These are phyloP conservation scores for Vaccinium corymbosum DNA, from an alignment of 148 eudicot species.

Conservation along the genomic window DNA sequence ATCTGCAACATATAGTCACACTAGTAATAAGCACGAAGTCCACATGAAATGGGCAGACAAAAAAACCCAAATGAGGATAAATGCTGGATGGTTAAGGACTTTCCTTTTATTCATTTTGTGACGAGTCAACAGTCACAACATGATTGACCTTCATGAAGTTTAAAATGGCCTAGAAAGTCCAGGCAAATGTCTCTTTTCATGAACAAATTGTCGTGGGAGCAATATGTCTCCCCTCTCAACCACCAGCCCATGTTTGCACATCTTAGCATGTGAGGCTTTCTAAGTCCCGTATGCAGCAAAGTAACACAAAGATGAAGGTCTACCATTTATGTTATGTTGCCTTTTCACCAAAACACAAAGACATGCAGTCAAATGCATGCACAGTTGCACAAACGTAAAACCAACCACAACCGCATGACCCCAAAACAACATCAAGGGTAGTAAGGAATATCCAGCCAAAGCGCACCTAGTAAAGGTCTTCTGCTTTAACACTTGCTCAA, in stretches of 20 bases:
- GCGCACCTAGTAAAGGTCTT: slow-evolving; percentile 80
- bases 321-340: not conserved
- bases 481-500: slow-evolving; percentile 75
- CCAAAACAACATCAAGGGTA: not conserved
- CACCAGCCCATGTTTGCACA: not conserved
- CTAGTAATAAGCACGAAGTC: slow-evolving; percentile 6
- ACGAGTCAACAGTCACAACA: not conserved
- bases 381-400: not conserved
- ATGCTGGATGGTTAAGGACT: not conserved
- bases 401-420: not conserved
- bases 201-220: not conserved
- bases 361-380: not conserved
- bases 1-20: slow-evolving; percentile 37
- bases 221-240: not conserved
- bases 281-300: not conserved
- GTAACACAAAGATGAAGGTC: not conserved
- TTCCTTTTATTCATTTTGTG: not conserved
- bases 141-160: not conserved
- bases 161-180: not conserved
- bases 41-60: not conserved
- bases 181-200: not conserved
- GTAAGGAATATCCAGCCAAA: not conserved
- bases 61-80: not conserved
- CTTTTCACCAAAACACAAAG: not conserved
- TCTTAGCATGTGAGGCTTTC: not conserved